These are phyloP conservation scores for Citeromyces nyonsensis DNA, from an alignment of 805 yeast genomes.

Conservation along the genomic window DNA sequence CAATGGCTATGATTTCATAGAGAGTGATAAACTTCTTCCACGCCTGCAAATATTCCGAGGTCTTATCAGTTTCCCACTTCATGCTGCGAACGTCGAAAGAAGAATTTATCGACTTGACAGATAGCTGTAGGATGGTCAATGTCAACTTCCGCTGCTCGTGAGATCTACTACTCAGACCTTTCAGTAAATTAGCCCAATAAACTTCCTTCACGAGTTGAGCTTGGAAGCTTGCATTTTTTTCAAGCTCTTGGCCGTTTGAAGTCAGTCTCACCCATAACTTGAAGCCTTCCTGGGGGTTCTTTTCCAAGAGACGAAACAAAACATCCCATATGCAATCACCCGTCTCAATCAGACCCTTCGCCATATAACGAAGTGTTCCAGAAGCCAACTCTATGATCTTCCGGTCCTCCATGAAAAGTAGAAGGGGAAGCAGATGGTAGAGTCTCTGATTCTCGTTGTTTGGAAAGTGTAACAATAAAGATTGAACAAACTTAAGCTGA, in stretches of 20 bases:
- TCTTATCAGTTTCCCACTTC: constrained; percentile 21
- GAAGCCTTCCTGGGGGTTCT: no score
- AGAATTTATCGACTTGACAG: constrained; percentile 29
- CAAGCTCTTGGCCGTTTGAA: neutral
- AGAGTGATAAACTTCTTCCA: constrained; percentile 69
- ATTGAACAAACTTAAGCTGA: no score
- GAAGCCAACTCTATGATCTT: no score
- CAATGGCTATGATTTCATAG: constrained; percentile 70
- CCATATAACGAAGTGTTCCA: no score
- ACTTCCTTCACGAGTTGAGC: constrained; percentile 10
- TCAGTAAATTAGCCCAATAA: constrained; percentile 46
- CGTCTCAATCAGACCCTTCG: no score
- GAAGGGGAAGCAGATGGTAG: no score
- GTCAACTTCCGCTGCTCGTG: constrained; percentile 63
- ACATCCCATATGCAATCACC: no score
- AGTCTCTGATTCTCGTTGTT: no score
- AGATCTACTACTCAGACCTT: constrained; percentile 32
- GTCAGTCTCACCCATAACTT: no score
- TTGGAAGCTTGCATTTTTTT: constrained; percentile 12
- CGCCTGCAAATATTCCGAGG: constrained; percentile 19
- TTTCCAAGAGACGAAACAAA: no score
- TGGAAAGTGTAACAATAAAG: no score
- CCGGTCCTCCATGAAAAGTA: no score
- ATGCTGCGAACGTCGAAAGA: constrained; percentile 21
- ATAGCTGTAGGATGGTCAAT: constrained; percentile 45